Conservation (phyloP, 345 rosid genomes). For the Eucalyptus decipiens region DNA sequence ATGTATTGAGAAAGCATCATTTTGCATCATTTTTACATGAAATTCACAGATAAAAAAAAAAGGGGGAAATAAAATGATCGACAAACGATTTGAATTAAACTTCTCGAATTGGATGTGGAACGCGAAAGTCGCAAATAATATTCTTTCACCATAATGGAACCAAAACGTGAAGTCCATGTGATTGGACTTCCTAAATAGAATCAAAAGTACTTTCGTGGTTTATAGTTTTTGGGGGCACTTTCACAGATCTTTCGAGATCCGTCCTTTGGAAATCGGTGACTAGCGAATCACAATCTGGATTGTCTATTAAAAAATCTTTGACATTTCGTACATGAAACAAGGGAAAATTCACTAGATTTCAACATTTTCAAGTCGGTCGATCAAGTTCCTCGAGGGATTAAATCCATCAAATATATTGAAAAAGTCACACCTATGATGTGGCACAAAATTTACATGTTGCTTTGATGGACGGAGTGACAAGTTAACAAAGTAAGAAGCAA, state of each 20-base stretch:
- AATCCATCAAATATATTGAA: background rate
- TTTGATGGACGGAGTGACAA: background rate
- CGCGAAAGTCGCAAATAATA: background rate
- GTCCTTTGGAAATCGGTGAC: background rate
- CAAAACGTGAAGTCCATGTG: background rate
- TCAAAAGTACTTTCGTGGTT: background rate
- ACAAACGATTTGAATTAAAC: background rate
- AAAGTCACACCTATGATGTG: background rate
- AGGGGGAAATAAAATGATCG: background rate
- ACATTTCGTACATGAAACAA: background rate
- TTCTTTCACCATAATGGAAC: background rate
- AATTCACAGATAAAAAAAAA: background rate
- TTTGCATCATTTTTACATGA: background rate
- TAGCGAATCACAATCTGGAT: background rate
- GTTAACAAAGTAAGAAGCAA: background rate
- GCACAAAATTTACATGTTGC: background rate
- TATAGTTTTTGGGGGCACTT: background rate
- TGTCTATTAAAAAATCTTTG: background rate
- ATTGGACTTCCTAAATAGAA: background rate
- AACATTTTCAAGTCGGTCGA: fast-evolving
- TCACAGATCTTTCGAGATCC: background rate
- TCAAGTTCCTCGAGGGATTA: background rate
- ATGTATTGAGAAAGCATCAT: background rate
- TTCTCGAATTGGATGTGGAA: background rate
- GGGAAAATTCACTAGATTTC: background rate